Conservation (phyloP, 306 rosid genomes). For the Trichosanthes truncata region DNA sequence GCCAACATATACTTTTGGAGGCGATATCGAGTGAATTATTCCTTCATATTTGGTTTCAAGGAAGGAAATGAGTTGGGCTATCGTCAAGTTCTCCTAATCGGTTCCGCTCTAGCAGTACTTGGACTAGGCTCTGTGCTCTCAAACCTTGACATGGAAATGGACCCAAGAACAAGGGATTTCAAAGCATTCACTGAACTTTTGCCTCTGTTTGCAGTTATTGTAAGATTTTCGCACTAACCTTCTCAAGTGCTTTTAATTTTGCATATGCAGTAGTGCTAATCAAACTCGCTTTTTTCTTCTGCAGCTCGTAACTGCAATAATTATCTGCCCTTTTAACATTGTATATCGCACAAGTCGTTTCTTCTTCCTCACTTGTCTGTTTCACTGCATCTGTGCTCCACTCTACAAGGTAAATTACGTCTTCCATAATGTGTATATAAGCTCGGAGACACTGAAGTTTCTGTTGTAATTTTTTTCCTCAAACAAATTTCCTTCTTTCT, state of each 20-base stretch:
- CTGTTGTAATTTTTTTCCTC: not conserved
- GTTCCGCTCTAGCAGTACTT: slow-evolving; percentile 34
- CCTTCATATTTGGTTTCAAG: slow-evolving; percentile 74
- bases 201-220: slow-evolving; percentile 46
- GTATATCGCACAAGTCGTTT: slow-evolving; percentile 45
- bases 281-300: not conserved
- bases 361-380: slow-evolving; percentile 50
- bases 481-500: not conserved
- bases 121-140: slow-evolving; percentile 50
- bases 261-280: not conserved
- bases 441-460: not conserved
- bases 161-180: slow-evolving; percentile 36
- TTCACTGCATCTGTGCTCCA: slow-evolving; percentile 51
- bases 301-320: slow-evolving; percentile 28
- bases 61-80: slow-evolving; percentile 51
- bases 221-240: slow-evolving; percentile 18
- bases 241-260: not conserved
- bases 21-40: slow-evolving; percentile 46
- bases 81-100: slow-evolving; percentile 33
- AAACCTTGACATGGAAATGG: slow-evolving; percentile 68
- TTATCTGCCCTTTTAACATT: slow-evolving; percentile 51
- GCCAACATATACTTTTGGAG: slow-evolving; percentile 47
- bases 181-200: slow-evolving; percentile 45
- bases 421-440: not conserved
- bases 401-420: slow-evolving; percentile 40